phyloP scores from a whole-genome alignment of 139 green algal genomes.

The Picochlorum sp. region DNA sequence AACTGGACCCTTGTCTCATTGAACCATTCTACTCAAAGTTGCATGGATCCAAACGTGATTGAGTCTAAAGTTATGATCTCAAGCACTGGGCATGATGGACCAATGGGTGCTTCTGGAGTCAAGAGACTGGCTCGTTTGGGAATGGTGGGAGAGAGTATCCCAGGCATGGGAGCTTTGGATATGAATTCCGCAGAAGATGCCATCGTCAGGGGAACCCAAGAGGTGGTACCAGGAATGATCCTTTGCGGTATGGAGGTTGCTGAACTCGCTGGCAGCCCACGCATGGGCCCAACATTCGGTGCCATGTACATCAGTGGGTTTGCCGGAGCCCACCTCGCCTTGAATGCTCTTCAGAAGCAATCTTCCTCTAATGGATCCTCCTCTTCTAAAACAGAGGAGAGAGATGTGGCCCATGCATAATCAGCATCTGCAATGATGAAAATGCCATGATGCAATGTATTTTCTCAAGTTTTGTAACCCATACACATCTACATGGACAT shows the following conservation, averaged over 20 bases:
- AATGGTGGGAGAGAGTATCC: slow-evolving; percentile 64
- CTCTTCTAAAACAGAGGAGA: too few species aligned
- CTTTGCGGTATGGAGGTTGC: slow-evolving; percentile 90
- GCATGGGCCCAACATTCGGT: slow-evolving; percentile 95
- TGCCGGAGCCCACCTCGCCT: slow-evolving; percentile 85
- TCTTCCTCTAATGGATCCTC: too few species aligned
- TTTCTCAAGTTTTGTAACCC: too few species aligned
- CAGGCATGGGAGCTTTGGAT: slow-evolving; percentile 91
- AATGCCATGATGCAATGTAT: too few species aligned
- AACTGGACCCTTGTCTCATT: slow-evolving; percentile 98
- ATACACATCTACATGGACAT: too few species aligned
- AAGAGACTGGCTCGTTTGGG: slow-evolving; percentile 85
- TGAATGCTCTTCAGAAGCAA: slow-evolving; percentile 51
- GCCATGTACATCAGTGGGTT: slow-evolving; percentile 90
- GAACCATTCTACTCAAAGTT: slow-evolving; percentile 92
- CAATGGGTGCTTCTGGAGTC: slow-evolving; percentile 84
- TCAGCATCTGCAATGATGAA: too few species aligned
- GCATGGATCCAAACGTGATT: slow-evolving; percentile 94
- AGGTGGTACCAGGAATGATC: slow-evolving; percentile 93
- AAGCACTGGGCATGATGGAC: slow-evolving; percentile 89
- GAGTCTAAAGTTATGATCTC: slow-evolving; percentile 86
- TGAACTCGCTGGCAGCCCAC: slow-evolving; percentile 63
- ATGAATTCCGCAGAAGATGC: slow-evolving; percentile 81
- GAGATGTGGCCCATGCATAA: too few species aligned
- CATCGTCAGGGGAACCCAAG: slow-evolving; percentile 74